Base-by-base conservation (phyloP, 2,329 filamentous ascomycete genomes). In the Aspergillus tubingensis region DNA sequence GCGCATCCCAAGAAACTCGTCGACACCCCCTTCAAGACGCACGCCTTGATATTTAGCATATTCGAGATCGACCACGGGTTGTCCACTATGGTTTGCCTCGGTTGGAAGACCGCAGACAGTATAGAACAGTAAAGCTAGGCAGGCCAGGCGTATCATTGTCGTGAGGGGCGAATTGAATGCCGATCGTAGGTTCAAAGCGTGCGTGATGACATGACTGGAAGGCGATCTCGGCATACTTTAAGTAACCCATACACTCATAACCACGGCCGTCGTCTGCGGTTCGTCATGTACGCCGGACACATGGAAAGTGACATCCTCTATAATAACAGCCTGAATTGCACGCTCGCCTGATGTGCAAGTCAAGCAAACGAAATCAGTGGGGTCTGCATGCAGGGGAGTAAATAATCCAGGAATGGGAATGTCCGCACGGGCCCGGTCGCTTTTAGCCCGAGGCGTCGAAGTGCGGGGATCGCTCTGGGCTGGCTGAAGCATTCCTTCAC, bases 1-100 rank as follows among this genome's bases (percentile, higher is more conserved):
- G 54, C 88, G 83, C 62, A 93, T 85, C 0, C 89, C 89, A 7
- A 91, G 80, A 86, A 88, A 92, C 72, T 88, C 81, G 2, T 84
- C 86, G 48, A 91, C 77, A 0, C 86, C 87, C 64, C 84, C 84
- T 1, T 71, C 62, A 0, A 83, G 77, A 1, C 78, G 68, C 1
- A 78, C 73, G 6, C 90, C 90, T 52, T 80, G 75, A 67, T 91
- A 91, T 25, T 79, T 82, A 32, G 86, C 82, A 67, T 91, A 92
- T 1, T 80, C 81, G 10, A 92, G 79, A 62, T 88, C 80, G 13
- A 91, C 83, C 1, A 75, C 54, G 0, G 64, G 59, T 2, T n/a
- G 8, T 55, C 6, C 19, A 8, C 2, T 17, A 15, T 21, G 23
- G 32, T 36, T 17, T 13, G 39, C n/a, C 3, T 2, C 8, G n/a